Base-by-base conservation (phyloP, 306 rosid genomes). In the Elaeagnus macrophylla region DNA sequence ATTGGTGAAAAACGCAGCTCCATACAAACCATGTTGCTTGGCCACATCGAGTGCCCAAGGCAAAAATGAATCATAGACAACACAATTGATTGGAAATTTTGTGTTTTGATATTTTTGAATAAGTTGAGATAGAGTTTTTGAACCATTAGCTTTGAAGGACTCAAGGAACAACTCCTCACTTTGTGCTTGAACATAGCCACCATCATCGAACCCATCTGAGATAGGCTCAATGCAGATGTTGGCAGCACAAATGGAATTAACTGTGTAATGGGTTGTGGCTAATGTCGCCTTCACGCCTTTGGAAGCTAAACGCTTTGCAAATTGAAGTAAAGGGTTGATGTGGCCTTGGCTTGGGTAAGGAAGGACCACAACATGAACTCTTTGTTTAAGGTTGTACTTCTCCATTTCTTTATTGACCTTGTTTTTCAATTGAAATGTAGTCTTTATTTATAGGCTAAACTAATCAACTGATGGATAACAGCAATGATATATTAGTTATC, bases 31-130 rank as follows among this genome's bases (percentile, higher is more conserved):
- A 17, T 60, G 50, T 48, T 64, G 13, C 43, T 37, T 60, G 10
- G 69, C 78, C 64, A 71, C 73, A 13, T 79, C 80, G 38, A 67
- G 60, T 2, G 74, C 75, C 84, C 78, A 74, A 6, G 84, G 70
- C 45, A 79, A 51, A 44, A 64, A 12, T 12, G 75, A 71, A 45
- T 74, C 78, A 9, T 79, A 79, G 1, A 74, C 67, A 7, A 79
- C 17, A 60, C 80, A 71, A 35, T 60, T 48, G 9, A 74, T 70
- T 2, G 73, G 73, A 7, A n/a, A 67, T 14, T 39, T 37, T 10
- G 68, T 62, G 38, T 49, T 57, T 9, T 40, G 63, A 60, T 49
- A 59, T 40, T 59, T 63, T 14, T 36, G 2, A 49, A 76, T 50
- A 10, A 76, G 73, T 15, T 71, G 71, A 5, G 57, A 3, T 10